Evolutionary conservation across 2,329 filamentous ascomycete species (phyloP), one percentile per base, ranked within the genome.

Genomic region (Xylaria sp.): DNA sequence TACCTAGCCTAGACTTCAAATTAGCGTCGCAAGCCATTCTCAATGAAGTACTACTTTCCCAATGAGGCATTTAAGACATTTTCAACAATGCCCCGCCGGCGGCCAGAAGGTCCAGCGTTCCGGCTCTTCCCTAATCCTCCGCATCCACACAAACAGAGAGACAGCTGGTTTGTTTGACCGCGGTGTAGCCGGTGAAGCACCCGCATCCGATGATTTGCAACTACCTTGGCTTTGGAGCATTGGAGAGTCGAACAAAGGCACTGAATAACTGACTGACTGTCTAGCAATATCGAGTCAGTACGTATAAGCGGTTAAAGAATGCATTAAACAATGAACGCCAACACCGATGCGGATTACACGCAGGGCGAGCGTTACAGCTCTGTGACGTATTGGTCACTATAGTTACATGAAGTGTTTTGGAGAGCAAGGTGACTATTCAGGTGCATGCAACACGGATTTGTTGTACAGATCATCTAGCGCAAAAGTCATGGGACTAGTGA

Each of bases 31-130:
- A 21, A 4, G 27, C 70, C 71, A 76, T 62, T 54, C 74, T 63
- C 10, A 51, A 73, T 29, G 9, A 6, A 68, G 75, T 61, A 77
- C 44, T 69, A 74, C 10, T 73, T 66, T 73, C 75, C 72, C 61
- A 73, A 75, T 72, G 59, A 60, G 75, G 75, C 54, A 76, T 69
- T 75, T 77, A 76, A 72, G 72, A 53, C 66, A 65, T 69, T 44
- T 59, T 55, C 50, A 54, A 62, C 42, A 63, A 66, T 55, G 71
- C 69, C 71, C 72, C 74, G 65, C 71, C 57, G 67, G 74, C 73
- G 67, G 74, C 73, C 73, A 73, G 70, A 72, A 73, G 71, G 72
- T 65, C 68, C 72, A 75, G 73, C 66, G 65, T 72, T 71, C 73
- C 73, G 71, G 69, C 57, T 72, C 66, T 73, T 62, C 64, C 58